These are phyloP conservation scores for Theobroma cacao DNA, from an alignment of 345 rosid genomes.

Conservation along the genomic window DNA sequence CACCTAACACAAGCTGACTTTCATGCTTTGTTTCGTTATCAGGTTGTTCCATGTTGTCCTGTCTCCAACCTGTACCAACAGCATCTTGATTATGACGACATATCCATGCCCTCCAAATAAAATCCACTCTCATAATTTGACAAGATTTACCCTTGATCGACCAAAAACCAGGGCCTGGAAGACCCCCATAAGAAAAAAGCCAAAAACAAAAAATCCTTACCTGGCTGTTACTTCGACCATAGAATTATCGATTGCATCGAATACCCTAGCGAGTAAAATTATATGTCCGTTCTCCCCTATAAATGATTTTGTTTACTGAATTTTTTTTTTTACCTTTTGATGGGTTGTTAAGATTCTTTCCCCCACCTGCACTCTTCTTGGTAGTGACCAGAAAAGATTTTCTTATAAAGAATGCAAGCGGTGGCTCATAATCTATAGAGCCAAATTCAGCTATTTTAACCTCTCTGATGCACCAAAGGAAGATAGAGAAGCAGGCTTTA, in stretches of 20 bases:
- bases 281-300: neutral
- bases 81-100: neutral
- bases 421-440: neutral
- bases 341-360: neutral
- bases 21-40: neutral
- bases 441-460: neutral
- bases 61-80: neutral
- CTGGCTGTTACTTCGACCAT: neutral
- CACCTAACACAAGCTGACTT: neutral
- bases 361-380: neutral
- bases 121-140: neutral
- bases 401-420: neutral
- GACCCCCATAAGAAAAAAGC: neutral
- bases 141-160: too few relatives aligned
- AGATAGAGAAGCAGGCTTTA: neutral
- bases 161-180: neutral
- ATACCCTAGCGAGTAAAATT: neutral
- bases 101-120: neutral
- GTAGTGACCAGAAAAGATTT: neutral
- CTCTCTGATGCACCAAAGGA: neutral
- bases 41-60: neutral
- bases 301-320: neutral
- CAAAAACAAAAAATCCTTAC: neutral
- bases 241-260: neutral
- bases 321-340: neutral